These are phyloP conservation scores for Alternaria dauci DNA, from an alignment of 2,329 filamentous ascomycete species.

Conservation along the genomic window DNA sequence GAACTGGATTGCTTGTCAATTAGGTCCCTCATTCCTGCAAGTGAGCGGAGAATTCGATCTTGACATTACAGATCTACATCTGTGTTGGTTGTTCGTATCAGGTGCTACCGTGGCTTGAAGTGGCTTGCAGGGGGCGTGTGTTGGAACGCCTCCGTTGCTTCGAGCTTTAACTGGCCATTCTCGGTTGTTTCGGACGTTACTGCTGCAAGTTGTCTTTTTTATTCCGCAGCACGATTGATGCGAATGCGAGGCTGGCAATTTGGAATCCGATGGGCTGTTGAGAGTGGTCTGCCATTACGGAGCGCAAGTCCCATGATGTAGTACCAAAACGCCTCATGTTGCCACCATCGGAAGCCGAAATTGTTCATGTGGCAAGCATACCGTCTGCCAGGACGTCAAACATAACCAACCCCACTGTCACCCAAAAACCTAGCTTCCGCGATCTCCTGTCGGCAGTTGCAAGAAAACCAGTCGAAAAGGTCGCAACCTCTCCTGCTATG, in stretches of 20 bases:
- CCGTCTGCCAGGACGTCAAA: not conserved
- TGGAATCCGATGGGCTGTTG: constrained; percentile 19
- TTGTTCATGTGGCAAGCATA: constrained; percentile 2
- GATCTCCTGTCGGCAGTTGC: too few relatives aligned
- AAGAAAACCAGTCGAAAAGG: not conserved
- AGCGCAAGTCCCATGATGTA: constrained; percentile 15
- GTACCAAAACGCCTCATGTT: constrained; percentile 31
- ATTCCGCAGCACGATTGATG: constrained; percentile 3
- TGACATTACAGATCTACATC: constrained; percentile 1
- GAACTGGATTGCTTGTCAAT: constrained; percentile 38
- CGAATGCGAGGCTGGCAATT: constrained; percentile 14
- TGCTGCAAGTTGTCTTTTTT: constrained; percentile 15
- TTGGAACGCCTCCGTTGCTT: not conserved
- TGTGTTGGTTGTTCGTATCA: constrained; percentile 24
- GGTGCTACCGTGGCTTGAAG: constrained; percentile 36
- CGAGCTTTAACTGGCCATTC: not conserved
- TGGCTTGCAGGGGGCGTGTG: constrained; percentile 40
- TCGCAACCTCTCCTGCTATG: too few relatives aligned
- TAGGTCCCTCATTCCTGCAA: constrained; percentile 28
- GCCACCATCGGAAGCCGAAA: not conserved
- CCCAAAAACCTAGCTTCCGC: too few relatives aligned
- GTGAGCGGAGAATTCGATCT: constrained; percentile 7
- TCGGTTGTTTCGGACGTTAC: constrained; percentile 12
- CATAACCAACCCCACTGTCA: too few relatives aligned
- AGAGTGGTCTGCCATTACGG: constrained; percentile 4